Evolutionary conservation across 352 stramenopile genomes (phyloP), one percentile per base, ranked within the genome.

Genomic region (Globisporangium rhizosaccharum): DNA sequence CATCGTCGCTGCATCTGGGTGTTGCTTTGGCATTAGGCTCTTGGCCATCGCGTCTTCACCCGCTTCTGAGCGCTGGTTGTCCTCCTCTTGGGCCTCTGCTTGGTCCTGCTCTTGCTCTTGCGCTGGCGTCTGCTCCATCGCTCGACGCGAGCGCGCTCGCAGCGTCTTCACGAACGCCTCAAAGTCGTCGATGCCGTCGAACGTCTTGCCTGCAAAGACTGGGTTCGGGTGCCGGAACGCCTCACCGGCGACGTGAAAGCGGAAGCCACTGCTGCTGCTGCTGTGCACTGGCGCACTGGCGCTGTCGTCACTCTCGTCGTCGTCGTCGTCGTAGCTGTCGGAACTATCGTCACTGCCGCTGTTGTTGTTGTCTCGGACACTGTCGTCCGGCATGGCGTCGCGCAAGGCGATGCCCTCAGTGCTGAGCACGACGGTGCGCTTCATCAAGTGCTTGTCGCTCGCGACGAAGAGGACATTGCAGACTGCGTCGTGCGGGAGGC

Each of bases 381-480:
- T 51, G 17, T 41, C 62, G 28, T 72, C 63, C 20, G 71, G 33
- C 33, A 14, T 65, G 12, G 62, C 42, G 25, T 56, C 57, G 39
- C 74, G 59, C 1, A 84, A 51, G 10, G 73, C 67, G 23, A 85
- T 72, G 12, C 69, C 71, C 28, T 85, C 77, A 1, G 75, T 82
- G 47, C 71, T 82, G 33, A 87, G 63, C 41, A 76, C 73, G 56
- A 87, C 76, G n/a, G 69, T 74, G 26, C 77, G 77, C 52, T 75
- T 71, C 53, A 87, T 76, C 57, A 87, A 66, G 26, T 80, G 64
- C 47, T 66, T 70, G 66, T 87, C 75, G 58, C 73, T 81, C 47
- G 77, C 68, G 50, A 87, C 73, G 58, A 87, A 85, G 39, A 87
- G 56, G 44, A 87, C 70, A 50, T 87, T 66, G 28, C 71, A 82